Conservation (phyloP, 169 alveolate genomes). For the Plasmodium cynomolgi region DNA sequence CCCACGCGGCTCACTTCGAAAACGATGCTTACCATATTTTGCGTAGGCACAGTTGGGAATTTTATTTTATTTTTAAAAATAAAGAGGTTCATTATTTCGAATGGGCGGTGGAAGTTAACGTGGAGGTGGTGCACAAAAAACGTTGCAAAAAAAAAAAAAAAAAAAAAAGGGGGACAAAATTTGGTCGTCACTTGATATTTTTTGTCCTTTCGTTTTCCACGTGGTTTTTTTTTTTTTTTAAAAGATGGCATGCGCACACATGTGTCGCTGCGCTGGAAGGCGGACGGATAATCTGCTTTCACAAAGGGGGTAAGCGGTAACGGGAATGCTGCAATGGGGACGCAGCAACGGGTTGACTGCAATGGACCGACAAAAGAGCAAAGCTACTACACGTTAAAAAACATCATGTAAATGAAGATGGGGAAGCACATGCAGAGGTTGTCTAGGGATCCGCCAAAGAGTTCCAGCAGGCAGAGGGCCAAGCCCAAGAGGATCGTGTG, state of each 20-base stretch:
- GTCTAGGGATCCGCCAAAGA: slow-evolving; percentile 54
- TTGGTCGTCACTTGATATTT: background rate
- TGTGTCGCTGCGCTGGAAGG: background rate
- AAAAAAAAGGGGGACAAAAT: background rate
- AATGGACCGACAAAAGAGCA: too few species aligned
- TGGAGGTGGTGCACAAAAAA: background rate
- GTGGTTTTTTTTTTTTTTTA: background rate
- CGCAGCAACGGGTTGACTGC: background rate
- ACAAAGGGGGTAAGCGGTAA: background rate
- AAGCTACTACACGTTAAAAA: slow-evolving; percentile 39
- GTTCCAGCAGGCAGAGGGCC: slow-evolving; percentile 23
- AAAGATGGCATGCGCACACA: background rate
- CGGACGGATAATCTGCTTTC: background rate
- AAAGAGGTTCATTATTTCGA: background rate
- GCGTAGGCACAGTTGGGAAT: background rate
- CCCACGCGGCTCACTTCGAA: background rate
- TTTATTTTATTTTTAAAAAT: background rate
- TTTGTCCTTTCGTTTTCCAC: background rate
- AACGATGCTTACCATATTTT: background rate
- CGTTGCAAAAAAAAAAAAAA: background rate
- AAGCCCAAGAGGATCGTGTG: slow-evolving; percentile 19
- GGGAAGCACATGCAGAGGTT: slow-evolving; percentile 62
- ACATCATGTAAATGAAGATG: slow-evolving; percentile 40
- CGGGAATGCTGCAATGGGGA: background rate
- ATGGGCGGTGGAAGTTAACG: background rate